Base-by-base conservation (phyloP, 768 basidiomycete species). In the Holtermannia corniformis region DNA sequence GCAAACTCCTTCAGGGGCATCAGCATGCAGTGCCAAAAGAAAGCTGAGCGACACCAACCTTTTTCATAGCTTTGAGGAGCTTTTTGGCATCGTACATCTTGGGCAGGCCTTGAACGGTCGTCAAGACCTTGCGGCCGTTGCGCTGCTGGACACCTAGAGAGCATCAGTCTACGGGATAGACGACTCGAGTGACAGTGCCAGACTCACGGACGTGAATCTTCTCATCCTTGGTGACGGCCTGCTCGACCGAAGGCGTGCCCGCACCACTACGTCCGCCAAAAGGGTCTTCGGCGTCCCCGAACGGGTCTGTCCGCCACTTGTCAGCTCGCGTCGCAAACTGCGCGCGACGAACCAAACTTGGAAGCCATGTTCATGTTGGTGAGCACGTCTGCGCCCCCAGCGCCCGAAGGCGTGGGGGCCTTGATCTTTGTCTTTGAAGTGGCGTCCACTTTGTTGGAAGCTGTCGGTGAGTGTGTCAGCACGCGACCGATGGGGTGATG, bases 51-150 rank as follows among this genome's bases (percentile, higher is more conserved):
- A n/a, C n/a, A n/a, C n/a, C n/a, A 16, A 37, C 32, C 85, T 96
- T 99, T 81, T 97, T 99, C 79, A 97, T 95, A 13, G 87, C 91
- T 74, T 97, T 97, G 74, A 97, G 79, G 60, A 99, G 80, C 77
- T 97, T 99, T 83, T 95, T 97, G 62, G 83, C 80, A 74, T 96
- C 90, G 75, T 93, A 96, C 76, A 91, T 82, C 75, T 86, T 89
- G 51, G 88, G 87, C 61, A 99, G 75, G 57, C 95, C 95, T 75
- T 97, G 92, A 63, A 97, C 79, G 54, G 92, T 99, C 41, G 95
- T 99, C 78, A 96, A 75, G 57, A 91, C 95, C 80, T 99, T 99
- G 69, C 95, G 81, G 58, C 95, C 95, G 81, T 97, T 99, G 70
- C 95, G 82, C 76, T 99, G 95, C 75, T 99, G 95, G 67, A 99